Evolutionary conservation across 202 grass and related monocot species (phyloP).

Genomic region (Panicum hallii): DNA sequence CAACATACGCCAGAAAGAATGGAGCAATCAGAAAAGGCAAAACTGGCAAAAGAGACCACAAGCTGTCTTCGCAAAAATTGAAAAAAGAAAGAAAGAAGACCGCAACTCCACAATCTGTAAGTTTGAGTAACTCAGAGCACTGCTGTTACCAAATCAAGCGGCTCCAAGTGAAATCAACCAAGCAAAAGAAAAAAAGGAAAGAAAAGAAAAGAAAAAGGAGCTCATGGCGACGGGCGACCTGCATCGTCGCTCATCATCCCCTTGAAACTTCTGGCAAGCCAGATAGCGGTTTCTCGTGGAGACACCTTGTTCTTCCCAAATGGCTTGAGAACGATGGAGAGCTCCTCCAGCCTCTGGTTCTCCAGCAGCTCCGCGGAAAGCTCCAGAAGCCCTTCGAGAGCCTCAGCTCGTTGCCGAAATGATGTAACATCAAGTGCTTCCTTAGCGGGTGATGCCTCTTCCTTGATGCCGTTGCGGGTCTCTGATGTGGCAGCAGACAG

Average conservation of each 20-base stretch:
- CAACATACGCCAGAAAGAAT: slow-evolving; percentile 67
- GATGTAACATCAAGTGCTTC: slow-evolving; percentile 90
- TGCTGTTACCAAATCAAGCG: slow-evolving; percentile 46
- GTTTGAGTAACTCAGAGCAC: slow-evolving; percentile 30
- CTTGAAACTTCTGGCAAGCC: slow-evolving; percentile 98
- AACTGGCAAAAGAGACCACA: slow-evolving; percentile 48
- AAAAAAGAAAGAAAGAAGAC: neutral
- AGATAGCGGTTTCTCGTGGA: slow-evolving; percentile 92
- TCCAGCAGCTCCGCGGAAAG: slow-evolving; percentile 91
- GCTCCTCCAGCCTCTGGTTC: slow-evolving; percentile 77
- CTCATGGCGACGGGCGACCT: slow-evolving; percentile 44
- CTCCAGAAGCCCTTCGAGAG: slow-evolving; percentile 94
- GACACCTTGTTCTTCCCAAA: slow-evolving; percentile 99
- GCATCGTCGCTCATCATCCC: slow-evolving; percentile 94
- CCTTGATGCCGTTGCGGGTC: slow-evolving; percentile 45
- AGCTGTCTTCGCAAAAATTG: slow-evolving; percentile 28
- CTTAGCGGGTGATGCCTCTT: slow-evolving; percentile 61
- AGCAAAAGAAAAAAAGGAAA: neutral
- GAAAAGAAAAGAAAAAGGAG: neutral
- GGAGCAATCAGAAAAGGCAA: slow-evolving; percentile 46
- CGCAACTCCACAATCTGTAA: slow-evolving; percentile 10
- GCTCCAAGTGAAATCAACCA: slow-evolving; percentile 38
- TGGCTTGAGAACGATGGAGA: slow-evolving; percentile 89
- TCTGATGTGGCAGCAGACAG: slow-evolving; percentile 23
- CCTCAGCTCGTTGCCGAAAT: slow-evolving; percentile 93